Conservation (phyloP, 2,329 filamentous ascomycete species). For the Ophiosphaerella herpotricha region DNA sequence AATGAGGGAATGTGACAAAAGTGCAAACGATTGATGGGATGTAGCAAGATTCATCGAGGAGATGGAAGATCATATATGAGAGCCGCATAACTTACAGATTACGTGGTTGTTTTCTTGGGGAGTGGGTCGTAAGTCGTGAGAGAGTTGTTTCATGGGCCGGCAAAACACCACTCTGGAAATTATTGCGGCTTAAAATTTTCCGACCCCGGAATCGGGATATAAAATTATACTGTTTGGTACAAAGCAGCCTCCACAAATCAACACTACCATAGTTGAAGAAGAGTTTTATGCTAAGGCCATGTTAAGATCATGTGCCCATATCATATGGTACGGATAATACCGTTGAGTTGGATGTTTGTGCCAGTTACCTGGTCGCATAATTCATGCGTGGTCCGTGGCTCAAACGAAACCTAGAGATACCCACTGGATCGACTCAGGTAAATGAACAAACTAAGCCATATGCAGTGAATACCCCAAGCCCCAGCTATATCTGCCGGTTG, state of each 20-base stretch:
- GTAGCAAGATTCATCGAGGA: neutral
- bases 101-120: slow-evolving; percentile 1
- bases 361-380: slow-evolving; percentile 3
- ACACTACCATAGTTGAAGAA: too few species aligned
- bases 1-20: slow-evolving; percentile 3
- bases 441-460: slow-evolving; percentile 5
- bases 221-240: neutral
- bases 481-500: neutral
- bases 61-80: slow-evolving; percentile 9
- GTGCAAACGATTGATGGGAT: slow-evolving; percentile 1
- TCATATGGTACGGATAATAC: neutral
- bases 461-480: neutral
- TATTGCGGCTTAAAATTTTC: slow-evolving; percentile 13
- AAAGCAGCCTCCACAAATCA: neutral
- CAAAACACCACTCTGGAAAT: slow-evolving; percentile 33
- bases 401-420: neutral
- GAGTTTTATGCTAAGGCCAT: neutral
- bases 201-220: neutral
- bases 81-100: neutral
- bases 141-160: slow-evolving; percentile 16
- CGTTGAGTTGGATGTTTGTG: slow-evolving; percentile 1
- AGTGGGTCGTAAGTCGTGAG: slow-evolving; percentile 9
- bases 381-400: slow-evolving; percentile 10
- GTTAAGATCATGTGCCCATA: slow-evolving; percentile 4
- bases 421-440: slow-evolving; percentile 1